Evolutionary conservation across 2,329 filamentous ascomycete species (phyloP).

Genomic region (Hortaea werneckii): DNA sequence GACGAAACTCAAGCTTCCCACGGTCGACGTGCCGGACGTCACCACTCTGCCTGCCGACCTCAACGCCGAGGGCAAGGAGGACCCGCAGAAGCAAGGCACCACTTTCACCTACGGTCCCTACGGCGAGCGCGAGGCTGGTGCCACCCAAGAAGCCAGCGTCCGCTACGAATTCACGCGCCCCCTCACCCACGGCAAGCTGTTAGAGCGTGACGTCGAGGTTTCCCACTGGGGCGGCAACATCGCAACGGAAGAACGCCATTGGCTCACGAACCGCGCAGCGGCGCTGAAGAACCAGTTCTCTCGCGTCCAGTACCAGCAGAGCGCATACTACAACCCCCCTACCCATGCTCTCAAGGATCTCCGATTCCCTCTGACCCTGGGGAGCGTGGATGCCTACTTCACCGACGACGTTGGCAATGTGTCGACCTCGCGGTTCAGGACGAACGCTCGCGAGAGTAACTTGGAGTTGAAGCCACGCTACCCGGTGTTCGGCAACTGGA

Average conservation of each 20-base stretch:
- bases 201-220: conserved; percentile 89
- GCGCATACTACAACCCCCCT: conserved; percentile 53
- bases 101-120: conserved; percentile 89
- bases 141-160: conserved; percentile 60
- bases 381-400: conserved; percentile 83
- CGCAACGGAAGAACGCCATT: conserved; percentile 89
- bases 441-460: conserved; percentile 52
- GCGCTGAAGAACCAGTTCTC: conserved; percentile 47
- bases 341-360: conserved; percentile 73
- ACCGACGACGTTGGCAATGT: conserved; percentile 95
- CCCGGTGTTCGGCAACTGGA: conserved; percentile 96
- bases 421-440: conserved; percentile 81
- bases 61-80: conserved; percentile 50
- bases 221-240: conserved; percentile 98
- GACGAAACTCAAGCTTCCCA: conserved; percentile 87
- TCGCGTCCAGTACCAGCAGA: conserved; percentile 39
- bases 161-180: conserved; percentile 96
- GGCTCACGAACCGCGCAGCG: conserved; percentile 76
- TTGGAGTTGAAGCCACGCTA: conserved; percentile 90
- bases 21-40: conserved; percentile 70
- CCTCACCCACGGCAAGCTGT: conserved; percentile 62
- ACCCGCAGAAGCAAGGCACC: conserved; percentile 72
- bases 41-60: conserved; percentile 47
- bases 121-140: conserved; percentile 68
- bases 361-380: conserved; percentile 65